Evolutionary conservation across 257 asterid species (phyloP).

Genomic region (Primulina eburnea): DNA sequence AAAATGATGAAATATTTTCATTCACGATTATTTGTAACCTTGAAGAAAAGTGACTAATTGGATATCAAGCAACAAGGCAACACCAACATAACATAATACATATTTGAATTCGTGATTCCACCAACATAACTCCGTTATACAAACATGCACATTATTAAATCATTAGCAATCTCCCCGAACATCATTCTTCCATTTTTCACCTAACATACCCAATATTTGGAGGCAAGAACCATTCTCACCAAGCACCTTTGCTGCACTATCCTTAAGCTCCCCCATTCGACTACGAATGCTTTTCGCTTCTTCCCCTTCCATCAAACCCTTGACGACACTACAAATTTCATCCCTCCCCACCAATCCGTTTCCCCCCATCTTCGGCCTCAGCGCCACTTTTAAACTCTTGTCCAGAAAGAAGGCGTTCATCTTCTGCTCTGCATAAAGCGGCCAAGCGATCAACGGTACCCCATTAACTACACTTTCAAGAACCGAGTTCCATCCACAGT

Average conservation of each 20-base stretch:
- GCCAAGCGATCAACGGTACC: conserved; percentile 77
- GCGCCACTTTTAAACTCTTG: conserved; percentile 48
- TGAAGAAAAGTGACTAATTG: too few relatives aligned
- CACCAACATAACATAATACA: too few relatives aligned
- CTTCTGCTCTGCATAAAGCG: conserved; percentile 70
- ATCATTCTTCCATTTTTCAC: conserved; percentile 23
- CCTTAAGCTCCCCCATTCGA: conserved; percentile 54
- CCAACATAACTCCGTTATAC: too few relatives aligned
- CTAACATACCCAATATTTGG: conserved; percentile 31
- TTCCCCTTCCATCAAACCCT: conserved; percentile 62
- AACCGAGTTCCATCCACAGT: conserved; percentile 74
- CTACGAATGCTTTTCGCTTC: conserved; percentile 53
- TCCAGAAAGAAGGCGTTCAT: conserved; percentile 60
- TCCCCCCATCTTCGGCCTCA: conserved; percentile 36
- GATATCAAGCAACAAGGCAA: too few relatives aligned
- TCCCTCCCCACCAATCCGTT: conserved; percentile 42
- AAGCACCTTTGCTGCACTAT: conserved; percentile 39
- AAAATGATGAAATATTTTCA: too few relatives aligned
- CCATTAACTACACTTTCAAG: conserved; percentile 58
- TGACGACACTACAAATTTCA: conserved; percentile 43
- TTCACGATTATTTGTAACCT: too few relatives aligned
- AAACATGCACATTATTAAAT: too few relatives aligned
- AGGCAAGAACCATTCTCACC: conserved; percentile 33
- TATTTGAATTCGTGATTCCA: too few relatives aligned
- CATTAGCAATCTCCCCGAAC: neutral